Evolutionary conservation across 2,329 filamentous ascomycete genomes (phyloP), one percentile per base, ranked within the genome.

Genomic region (Celoporthe dispersa): DNA sequence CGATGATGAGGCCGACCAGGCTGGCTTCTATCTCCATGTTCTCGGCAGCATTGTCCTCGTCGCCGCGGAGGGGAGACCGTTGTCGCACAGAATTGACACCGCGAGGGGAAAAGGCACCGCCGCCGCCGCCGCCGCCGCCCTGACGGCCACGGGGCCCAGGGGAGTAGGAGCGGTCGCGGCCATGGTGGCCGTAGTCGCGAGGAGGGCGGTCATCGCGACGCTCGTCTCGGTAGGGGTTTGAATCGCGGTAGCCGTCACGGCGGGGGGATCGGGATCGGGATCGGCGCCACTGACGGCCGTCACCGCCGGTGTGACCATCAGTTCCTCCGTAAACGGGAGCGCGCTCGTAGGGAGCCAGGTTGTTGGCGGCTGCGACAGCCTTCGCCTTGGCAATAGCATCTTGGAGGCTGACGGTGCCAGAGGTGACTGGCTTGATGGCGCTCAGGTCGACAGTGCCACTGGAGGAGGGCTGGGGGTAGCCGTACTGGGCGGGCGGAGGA

Each of bases 1-100:
- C 94, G 77, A 97, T 97, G 76, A 97, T 97, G 44, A 97, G 85
- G 57, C 94, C 94, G 66, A 97, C 94, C 63, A 97, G 86, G 75
- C 90, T 92, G 31, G 93, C 94, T 78, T 97, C 94, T 76, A 97
- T 94, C 76, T 92, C 88, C 74, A 97, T 94, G 33, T 91, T 92
- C 81, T 97, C 94, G 33, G 88, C 87, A 1, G 62, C 62, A 76
- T 91, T 92, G 74, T 94, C 92, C 75, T 92, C 90, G 62, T 83
- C 84, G 74, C 83, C 83, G 64, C 83, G 78, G 28, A 86, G 81
- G 31, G 90, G 89, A 51, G 89, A 90, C 67, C 90, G 84, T 68
- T 91, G 87, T 75, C 87, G 81, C 55, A 76, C 75, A 68, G 84
- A 85, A 73, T 83, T 84, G 67, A 80, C 80, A 70, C 84, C 83